Conservation (phyloP, 768 basidiomycete genomes). For the Solioccasus polychromus region DNA sequence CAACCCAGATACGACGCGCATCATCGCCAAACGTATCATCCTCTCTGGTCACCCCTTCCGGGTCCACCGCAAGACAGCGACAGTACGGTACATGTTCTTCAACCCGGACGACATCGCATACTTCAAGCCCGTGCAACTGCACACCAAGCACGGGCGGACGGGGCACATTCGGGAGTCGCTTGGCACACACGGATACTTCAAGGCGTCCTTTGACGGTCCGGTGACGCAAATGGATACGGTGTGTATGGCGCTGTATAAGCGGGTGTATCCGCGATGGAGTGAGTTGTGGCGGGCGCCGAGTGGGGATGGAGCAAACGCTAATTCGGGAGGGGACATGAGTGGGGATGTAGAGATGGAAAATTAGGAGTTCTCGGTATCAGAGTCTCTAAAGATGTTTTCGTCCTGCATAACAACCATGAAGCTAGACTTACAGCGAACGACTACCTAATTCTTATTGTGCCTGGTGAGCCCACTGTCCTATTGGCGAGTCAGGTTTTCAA, state of each 20-base stretch:
- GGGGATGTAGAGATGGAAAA: constrained; percentile 19
- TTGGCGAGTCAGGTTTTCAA: no score
- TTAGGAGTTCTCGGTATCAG: no score
- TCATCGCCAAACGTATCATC: constrained; percentile 91
- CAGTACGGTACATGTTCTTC: constrained; percentile 99
- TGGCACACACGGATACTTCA: constrained; percentile 97
- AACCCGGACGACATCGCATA: constrained; percentile 89
- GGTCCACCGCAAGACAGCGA: constrained; percentile 95
- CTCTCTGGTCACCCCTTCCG: constrained; percentile 96
- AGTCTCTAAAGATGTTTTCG: no score
- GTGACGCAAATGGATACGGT: constrained; percentile 96
- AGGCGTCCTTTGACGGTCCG: constrained; percentile 91
- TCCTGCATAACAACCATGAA: no score
- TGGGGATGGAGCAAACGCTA: neutral
- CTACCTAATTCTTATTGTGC: no score
- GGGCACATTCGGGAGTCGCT: constrained; percentile 92
- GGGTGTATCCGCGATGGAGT: constrained; percentile 89
- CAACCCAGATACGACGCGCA: constrained; percentile 84
- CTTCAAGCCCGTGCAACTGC: constrained; percentile 89
- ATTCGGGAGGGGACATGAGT: neutral
- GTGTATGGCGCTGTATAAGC: constrained; percentile 93
- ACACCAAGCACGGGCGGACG: constrained; percentile 85
- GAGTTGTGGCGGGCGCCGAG: constrained; percentile 42
- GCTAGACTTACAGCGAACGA: no score
- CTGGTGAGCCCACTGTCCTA: no score